Percentiles rank a stretch among this genome's conserved stretches.
Evolutionary conservation across 2,329 filamentous ascomycete genomes (phyloP).

Genomic region (Calonectria montana): DNA sequence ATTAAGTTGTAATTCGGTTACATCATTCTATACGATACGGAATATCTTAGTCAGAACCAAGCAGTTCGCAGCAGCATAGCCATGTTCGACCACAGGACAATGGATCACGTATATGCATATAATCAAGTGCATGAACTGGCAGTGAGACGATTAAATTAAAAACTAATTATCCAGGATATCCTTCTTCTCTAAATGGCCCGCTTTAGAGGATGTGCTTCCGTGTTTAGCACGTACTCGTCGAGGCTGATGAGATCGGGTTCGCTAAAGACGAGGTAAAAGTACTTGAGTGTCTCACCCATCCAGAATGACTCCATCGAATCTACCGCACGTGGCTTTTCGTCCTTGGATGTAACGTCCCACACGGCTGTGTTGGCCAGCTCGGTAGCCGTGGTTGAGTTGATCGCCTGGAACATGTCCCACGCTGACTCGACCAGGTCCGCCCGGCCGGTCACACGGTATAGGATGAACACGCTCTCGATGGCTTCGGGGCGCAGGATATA

Average conservation of each 20-base stretch:
- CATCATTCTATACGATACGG: too few relatives aligned
- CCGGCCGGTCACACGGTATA: conserved; percentile 64
- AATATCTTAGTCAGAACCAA: neutral
- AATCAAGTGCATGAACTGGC: neutral
- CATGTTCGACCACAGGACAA: neutral
- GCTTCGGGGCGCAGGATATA: conserved; percentile 66
- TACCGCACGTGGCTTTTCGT: conserved; percentile 48
- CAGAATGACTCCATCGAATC: conserved; percentile 71
- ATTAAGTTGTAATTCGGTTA: neutral
- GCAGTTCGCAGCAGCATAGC: neutral
- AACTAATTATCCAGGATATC: neutral
- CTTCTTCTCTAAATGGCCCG: conserved; percentile 18
- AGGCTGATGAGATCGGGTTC: conserved; percentile 57
- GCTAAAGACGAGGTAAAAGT: conserved; percentile 43
- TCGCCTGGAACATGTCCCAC: conserved; percentile 65
- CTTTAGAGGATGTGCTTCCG: conserved; percentile 39
- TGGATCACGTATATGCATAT: neutral
- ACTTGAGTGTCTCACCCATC: conserved; percentile 47
- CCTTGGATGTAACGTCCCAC: conserved; percentile 48
- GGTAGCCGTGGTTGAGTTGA: conserved; percentile 60
- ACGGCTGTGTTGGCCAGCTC: conserved; percentile 62
- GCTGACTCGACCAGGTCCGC: conserved; percentile 59
- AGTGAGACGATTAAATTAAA: neutral
- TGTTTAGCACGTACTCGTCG: conserved; percentile 43
- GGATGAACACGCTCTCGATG: conserved; percentile 65